Conservation (phyloP, 768 basidiomycete genomes). For the Kwoniella botswanensis region DNA sequence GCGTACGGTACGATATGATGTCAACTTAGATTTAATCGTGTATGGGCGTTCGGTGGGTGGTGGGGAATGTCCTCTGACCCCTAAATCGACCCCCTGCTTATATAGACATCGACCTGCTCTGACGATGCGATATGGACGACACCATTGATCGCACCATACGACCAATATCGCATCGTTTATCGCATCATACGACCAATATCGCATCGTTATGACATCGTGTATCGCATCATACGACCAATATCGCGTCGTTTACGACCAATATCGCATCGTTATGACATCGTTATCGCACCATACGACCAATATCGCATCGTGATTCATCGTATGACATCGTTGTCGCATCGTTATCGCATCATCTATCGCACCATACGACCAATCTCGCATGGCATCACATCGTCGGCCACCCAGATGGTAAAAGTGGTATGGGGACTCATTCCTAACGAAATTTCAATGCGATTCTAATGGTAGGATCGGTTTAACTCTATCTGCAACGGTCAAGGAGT, state of each 20-base stretch:
- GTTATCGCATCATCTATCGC: no score
- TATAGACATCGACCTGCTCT: not conserved
- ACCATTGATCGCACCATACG: not conserved
- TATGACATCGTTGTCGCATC: constrained; percentile 1
- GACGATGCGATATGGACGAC: not conserved
- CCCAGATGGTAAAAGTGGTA: no score
- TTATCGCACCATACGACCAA: constrained; percentile 5
- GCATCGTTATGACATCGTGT: not conserved
- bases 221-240: no score
- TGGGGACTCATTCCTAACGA: no score
- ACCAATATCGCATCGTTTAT: constrained; percentile 5
- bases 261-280: constrained; percentile 8
- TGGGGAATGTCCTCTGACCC: not conserved
- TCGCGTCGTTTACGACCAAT: constrained; percentile 5
- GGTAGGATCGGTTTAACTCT: no score
- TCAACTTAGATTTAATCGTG: not conserved
- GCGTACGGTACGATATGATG: not conserved
- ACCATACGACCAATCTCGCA: constrained; percentile 6
- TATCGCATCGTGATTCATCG: not conserved
- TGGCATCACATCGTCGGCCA: not conserved
- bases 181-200: constrained; percentile 4
- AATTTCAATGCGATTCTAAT: no score
- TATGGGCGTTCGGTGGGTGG: not conserved
- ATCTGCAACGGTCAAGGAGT: no score
- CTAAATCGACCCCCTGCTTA: not conserved